Base-by-base conservation (phyloP, 2,329 filamentous ascomycete species). In the Knufia fluminis region DNA sequence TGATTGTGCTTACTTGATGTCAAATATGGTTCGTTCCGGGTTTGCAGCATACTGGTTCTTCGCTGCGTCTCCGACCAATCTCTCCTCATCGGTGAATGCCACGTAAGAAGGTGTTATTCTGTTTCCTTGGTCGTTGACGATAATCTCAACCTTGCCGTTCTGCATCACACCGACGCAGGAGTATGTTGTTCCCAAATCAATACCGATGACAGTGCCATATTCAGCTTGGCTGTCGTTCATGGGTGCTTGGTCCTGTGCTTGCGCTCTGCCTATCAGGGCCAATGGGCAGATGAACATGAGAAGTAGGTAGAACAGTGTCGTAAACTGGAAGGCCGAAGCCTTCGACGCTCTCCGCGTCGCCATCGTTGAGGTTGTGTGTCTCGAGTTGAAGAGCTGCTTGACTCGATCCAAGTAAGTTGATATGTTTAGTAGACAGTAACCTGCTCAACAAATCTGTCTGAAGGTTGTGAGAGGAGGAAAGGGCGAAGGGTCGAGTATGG, bases 121-220 rank as follows among this genome's bases (percentile, higher is more conserved):
- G 81, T 94, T 89, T 77, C 88, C 88, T 77, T 94, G 89, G 72
- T 95, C 88, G 77, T 95, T 95, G 72, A 87, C 86, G 62, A 95
- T 78, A 74, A 95, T 95, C 66, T 95, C 88, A 61, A 95, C 88
- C 73, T 91, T 92, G 69, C 89, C 89, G 68, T 88, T 86, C 68
- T 90, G 85, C 88, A 94, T 94, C 68, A 94, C 87, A 84, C 86
- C 89, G 63, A 94, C 88, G 72, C 89, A 94, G 64, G 77, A 80
- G 68, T 80, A 80, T 58, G 89, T 95, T 46, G 89, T 95, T 73
- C 89, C 89, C 66, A 95, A 72, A 83, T 94, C 88, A 73, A 95
- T 95, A 81, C 89, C 89, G 64, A 95, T 90, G 61, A 95, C 88
- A 63, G 85, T 91, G 67, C 88, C 88, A 70, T 87, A 86, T 65